Evolutionary conservation across 116 monocot genomes (phyloP).

Genomic region (Papilionanthe hybrid): DNA sequence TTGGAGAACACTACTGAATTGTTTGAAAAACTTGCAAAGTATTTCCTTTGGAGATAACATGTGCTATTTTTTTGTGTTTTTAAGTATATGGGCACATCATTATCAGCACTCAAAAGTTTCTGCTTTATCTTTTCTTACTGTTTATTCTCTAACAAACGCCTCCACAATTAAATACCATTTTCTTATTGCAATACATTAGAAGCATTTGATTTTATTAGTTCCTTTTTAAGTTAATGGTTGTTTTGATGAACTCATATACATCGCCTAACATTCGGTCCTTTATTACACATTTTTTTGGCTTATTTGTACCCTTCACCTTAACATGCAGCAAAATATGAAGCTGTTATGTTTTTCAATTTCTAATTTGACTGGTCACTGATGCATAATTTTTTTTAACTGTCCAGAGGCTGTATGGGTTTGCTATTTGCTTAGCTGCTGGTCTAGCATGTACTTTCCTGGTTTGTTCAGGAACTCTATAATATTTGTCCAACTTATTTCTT

Average conservation of each 20-base stretch:
- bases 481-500: not conserved
- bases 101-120: not conserved
- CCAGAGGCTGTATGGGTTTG: constrained; percentile 93
- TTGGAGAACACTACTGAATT: not conserved
- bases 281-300: not conserved
- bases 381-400: constrained; percentile 7
- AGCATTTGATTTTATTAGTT: not conserved
- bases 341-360: not conserved
- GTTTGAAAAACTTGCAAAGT: not conserved
- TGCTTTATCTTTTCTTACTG: not conserved
- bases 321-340: not conserved
- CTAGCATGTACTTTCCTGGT: constrained; percentile 86
- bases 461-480: constrained; percentile 8
- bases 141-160: not conserved
- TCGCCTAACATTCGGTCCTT: not conserved
- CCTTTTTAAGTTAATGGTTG: not conserved
- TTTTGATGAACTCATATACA: not conserved
- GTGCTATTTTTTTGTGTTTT: not conserved
- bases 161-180: not conserved
- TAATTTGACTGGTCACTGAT: not conserved
- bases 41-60: not conserved
- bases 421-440: constrained; percentile 68
- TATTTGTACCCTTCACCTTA: not conserved
- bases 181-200: not conserved
- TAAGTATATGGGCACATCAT: not conserved